A percentile compares a stretch with the other conserved stretches of the same genome.
Evolutionary conservation across 805 yeast genomes (phyloP).

Genomic region (Torulaspora gathmanii): DNA sequence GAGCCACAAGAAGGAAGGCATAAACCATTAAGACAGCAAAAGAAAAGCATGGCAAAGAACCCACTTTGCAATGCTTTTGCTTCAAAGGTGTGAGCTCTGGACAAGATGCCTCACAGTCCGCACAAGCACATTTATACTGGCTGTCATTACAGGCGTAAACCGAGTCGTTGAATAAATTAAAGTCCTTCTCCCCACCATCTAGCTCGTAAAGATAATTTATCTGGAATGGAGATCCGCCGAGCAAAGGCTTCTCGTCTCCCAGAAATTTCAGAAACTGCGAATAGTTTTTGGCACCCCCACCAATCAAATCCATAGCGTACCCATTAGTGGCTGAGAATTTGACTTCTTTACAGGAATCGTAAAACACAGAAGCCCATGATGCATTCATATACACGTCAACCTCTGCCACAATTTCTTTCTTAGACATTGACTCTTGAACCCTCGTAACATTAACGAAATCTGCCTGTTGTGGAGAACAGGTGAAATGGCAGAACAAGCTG

Average conservation of each 20-base stretch:
- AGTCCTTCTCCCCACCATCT: conserved; percentile 20
- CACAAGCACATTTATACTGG: conserved; percentile 73
- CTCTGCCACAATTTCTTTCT: conserved; percentile 66
- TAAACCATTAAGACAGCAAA: conserved; percentile 55
- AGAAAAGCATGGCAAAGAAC: conserved; percentile 68
- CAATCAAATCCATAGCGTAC: conserved; percentile 91
- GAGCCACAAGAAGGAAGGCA: conserved; percentile 28
- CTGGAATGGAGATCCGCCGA: conserved; percentile 96
- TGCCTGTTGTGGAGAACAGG: conserved; percentile 84
- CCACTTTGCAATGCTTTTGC: conserved; percentile 48
- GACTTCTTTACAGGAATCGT: conserved; percentile 80
- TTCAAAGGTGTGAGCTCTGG: conserved; percentile 56
- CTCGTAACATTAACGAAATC: conserved; percentile 63
- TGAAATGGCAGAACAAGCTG: conserved; percentile 78
- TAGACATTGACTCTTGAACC: conserved; percentile 36
- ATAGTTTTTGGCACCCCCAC: conserved; percentile 90
- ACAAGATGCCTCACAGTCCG: conserved; percentile 81
- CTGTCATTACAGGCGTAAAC: conserved; percentile 54
- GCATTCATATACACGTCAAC: conserved; percentile 58
- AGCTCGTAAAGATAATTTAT: conserved; percentile 63
- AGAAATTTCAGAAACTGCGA: conserved; percentile 73
- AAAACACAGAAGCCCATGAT: conserved; percentile 58
- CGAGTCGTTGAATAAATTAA: conserved; percentile 18
- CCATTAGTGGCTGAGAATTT: conserved; percentile 95
- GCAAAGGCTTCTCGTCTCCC: conserved; percentile 89